Conservation (phyloP, 805 yeast genomes). For the Soucietia sequanensis region DNA sequence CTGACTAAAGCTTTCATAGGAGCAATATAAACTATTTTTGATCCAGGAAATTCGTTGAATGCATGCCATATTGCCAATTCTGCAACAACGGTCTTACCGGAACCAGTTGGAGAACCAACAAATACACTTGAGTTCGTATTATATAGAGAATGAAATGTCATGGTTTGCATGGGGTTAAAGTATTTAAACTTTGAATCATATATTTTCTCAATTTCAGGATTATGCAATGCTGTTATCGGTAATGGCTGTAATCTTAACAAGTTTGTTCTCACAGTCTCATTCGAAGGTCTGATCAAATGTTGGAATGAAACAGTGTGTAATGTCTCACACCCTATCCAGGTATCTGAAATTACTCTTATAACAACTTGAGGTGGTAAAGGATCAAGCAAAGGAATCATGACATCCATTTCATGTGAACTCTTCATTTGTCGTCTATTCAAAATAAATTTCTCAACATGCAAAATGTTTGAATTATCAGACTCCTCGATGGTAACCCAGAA, state of each 20-base stretch:
- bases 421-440: slow-evolving; percentile 57
- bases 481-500: slow-evolving; percentile 95
- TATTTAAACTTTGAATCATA: slow-evolving; percentile 70
- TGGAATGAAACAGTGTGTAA: slow-evolving; percentile 80
- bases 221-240: slow-evolving; percentile 77
- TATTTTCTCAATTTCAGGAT: slow-evolving; percentile 62
- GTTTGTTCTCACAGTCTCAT: slow-evolving; percentile 82
- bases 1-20: slow-evolving; percentile 88
- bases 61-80: slow-evolving; percentile 98
- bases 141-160: slow-evolving; percentile 89
- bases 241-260: slow-evolving; percentile 79
- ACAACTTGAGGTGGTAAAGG: slow-evolving; percentile 90
- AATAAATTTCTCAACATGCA: slow-evolving; percentile 81
- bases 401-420: slow-evolving; percentile 70
- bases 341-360: slow-evolving; percentile 75
- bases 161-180: slow-evolving; percentile 98
- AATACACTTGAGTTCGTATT: slow-evolving; percentile 76
- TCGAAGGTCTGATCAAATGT: slow-evolving; percentile 83
- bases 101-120: slow-evolving; percentile 98
- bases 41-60: slow-evolving; percentile 72
- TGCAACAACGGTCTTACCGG: slow-evolving; percentile 97
- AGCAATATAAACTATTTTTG: slow-evolving; percentile 81
- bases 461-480: slow-evolving; percentile 64
- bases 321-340: slow-evolving; percentile 86
- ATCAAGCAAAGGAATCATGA: slow-evolving; percentile 86